Base-by-base conservation (phyloP, 768 basidiomycete species). In the Kwoniella dejecticola region DNA sequence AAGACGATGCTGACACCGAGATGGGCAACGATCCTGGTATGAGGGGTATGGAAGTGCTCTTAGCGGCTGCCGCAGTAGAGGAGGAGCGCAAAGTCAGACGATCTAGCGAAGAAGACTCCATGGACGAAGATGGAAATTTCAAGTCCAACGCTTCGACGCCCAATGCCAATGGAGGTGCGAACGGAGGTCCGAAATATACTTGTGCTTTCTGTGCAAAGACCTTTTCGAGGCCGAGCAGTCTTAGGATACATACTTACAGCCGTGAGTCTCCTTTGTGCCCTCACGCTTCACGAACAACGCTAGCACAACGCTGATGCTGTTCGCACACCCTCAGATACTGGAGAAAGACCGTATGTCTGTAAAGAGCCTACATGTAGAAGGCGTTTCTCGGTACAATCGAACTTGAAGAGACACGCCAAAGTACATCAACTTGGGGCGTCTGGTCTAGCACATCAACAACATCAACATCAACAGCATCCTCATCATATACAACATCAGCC, bases 221-320 rank as follows among this genome's bases (percentile, higher is more conserved):
- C 5, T 78, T 78, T 47, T 72, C 73, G 5, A 64, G 77, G n/a
- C 77, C 77, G 0, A 75, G 73, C 52, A 70, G 68, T 44, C 42
- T 78, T 27, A 63, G 73, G 19, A 78, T 78, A 45, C 77, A 78
- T 57, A 75, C 69, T 2, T 76, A 76, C 59, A 75, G 71, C 38
- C 77, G 77, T 76, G 57, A 75, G 77, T 76, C 19, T 24, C n/a
- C 15, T 38, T 40, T n/a, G n/a, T n/a, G n/a, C 2, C 23, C 29
- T 42, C 23, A 13, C 27, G 52, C n/a, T 40, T 19, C 11, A 45
- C 26, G 41, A 41, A 26, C 30, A 17, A 0, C 26, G 10, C 2
- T 12, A n/a, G n/a, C n/a, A n/a, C n/a, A 38, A 21, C 15, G 41
- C 64, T 66, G 33, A 54, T 41, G n/a, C 21, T n/a, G 13, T 6